Evolutionary conservation across 2,329 filamentous ascomycete genomes (phyloP), one percentile per base, ranked within the genome.

Genomic region (Ceratocystis cubensis): DNA sequence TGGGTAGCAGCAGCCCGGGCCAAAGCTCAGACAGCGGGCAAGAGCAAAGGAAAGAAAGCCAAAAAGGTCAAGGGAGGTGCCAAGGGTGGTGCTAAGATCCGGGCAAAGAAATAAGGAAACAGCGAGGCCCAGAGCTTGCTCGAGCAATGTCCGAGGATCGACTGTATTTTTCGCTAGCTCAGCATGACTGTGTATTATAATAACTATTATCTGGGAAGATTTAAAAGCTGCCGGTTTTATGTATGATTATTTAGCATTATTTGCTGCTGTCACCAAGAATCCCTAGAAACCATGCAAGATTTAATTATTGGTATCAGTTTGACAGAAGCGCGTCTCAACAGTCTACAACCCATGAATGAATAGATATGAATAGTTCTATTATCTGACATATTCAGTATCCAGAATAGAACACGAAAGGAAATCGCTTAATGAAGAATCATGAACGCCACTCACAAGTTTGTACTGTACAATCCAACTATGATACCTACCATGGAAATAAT

Each of bases 41-140:
- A 75, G 72, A 68, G 70, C 48, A 71, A 75, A 48, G 75, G 72
- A 70, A 75, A 73, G 71, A 68, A 69, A 20, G 68, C 72, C 1
- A 73, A 74, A 71, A 76, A 77, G 73, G 74, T 73, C 13, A 73
- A 74, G 4, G 76, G 74, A 71, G 73, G 73, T 41, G 74, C 74
- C 13, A 73, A 73, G 3, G 76, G 74, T 71, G 73, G 73, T 13
- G 72, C 72, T 1, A 76, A 76, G 73, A 73, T 76, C 72, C 33
- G 65, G 67, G 53, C 59, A 41, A 64, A 65, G 65, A 63, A 66
- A 61, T 69, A 66, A 37, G 28, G 28, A 20, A 59, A n/a, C 30
- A 2, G 3, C 17, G 17, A 59, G 25, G 56, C 56, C n/a, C 17
- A 25, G 33, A 30, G 22, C 56, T 59, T 59, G 56, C 37, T 37